Evolutionary conservation across 148 eudicot genomes (phyloP).

Genomic region (Silene conica): DNA sequence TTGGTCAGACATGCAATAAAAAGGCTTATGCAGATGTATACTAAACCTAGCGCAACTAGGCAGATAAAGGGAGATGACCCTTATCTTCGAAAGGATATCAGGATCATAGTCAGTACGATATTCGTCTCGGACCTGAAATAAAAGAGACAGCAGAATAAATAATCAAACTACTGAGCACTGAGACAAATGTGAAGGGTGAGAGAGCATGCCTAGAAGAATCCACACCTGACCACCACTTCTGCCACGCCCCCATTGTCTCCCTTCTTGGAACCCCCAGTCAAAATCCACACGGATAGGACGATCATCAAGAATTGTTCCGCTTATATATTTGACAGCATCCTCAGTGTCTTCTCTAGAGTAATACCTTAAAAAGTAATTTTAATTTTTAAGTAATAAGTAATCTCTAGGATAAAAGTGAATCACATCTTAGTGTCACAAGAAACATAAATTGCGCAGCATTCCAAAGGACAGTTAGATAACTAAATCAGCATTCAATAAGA

Average conservation of each 20-base stretch:
- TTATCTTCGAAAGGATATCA: slow-evolving; percentile 70
- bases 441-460: too few relatives aligned
- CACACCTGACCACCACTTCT: slow-evolving; percentile 81
- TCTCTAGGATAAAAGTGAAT: too few relatives aligned
- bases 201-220: slow-evolving; percentile 4
- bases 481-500: too few relatives aligned
- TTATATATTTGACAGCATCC: slow-evolving; percentile 84
- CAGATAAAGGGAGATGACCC: neutral
- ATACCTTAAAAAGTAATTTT: slow-evolving; percentile 38
- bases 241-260: slow-evolving; percentile 99
- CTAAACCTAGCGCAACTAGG: neutral
- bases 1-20: neutral
- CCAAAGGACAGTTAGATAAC: too few relatives aligned
- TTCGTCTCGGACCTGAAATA: slow-evolving; percentile 87
- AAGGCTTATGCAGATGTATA: neutral
- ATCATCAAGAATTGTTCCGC: slow-evolving; percentile 97
- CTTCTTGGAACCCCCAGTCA: slow-evolving; percentile 99
- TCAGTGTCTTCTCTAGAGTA: slow-evolving; percentile 91
- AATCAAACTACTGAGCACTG: neutral
- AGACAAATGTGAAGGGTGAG: neutral
- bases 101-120: slow-evolving; percentile 99
- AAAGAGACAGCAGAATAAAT: slow-evolving; percentile 9
- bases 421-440: too few relatives aligned
- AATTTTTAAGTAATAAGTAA: neutral
- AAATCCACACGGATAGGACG: slow-evolving; percentile 97